Base-by-base conservation (phyloP, 2,329 filamentous ascomycete species). In the Colletotrichum echinochloae region DNA sequence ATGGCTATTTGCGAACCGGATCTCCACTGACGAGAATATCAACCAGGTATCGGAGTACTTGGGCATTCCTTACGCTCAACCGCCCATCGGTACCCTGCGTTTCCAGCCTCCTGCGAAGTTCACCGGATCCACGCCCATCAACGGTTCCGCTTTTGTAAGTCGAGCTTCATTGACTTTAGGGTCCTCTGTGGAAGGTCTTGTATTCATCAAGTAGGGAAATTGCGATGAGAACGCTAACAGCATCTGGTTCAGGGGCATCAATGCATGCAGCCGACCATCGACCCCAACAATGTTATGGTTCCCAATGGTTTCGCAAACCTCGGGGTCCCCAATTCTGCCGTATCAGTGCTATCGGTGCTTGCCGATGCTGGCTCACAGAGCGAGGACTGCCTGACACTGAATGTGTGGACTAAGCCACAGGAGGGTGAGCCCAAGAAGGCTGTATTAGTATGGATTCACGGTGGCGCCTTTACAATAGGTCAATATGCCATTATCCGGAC, bases 381-480 rank as follows among this genome's bases (percentile, higher is more conserved):
- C 62, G 82, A 84, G 72, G 82, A 83, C 51, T 84, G 83, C 69
- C 77, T 83, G 8, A 84, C 81, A 52, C 76, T 87, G 55, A 85
- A 85, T 65, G 79, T 86, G 23, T 84, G 79, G 78, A 83, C 82
- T 4, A 75, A 83, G 8, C 82, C 82, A 0, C 75, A 74, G 7
- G 70, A 76, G 1, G 71, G 68, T 16, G 52, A 56, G n/a, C 9
- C 66, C 69, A 35, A 74, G 74, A 46, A 73, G 66, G 86, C 78
- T 82, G 83, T 85, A 9, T 81, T 85, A 77, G 75, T 86, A 14
- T 86, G 82, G 76, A 79, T 85, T 30, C 81, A 84, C 66, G 84
- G 84, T 16, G 83, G 83, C 18, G 81, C 78, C 0, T 82, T 84
- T 59, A 79, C 76, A 1, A 75, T 71, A 6, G 76, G 83, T 63